Conservation (phyloP, 139 green algal species). For the Mychonastes homosphaera region DNA sequence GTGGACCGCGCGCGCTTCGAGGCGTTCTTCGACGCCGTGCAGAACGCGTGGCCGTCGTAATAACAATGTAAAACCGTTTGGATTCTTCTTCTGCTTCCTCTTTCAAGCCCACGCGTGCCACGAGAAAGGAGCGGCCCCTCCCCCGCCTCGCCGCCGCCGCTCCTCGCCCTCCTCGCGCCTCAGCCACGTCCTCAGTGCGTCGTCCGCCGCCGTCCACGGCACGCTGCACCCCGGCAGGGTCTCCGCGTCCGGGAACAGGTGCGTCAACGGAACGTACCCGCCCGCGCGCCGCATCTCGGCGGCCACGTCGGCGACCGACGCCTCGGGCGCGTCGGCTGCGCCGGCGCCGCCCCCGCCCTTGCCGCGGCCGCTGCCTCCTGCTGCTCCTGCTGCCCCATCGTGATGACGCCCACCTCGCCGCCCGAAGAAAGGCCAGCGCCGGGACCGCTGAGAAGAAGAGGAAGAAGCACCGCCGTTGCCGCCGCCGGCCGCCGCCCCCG, state of each 20-base stretch:
- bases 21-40: too few relatives aligned
- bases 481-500: not conserved
- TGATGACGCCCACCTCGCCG: not conserved
- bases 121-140: too few relatives aligned
- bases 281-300: slow-evolving; percentile 27
- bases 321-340: not conserved
- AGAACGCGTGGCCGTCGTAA: too few relatives aligned
- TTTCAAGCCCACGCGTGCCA: too few relatives aligned
- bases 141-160: too few relatives aligned
- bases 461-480: slow-evolving; percentile 1
- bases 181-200: slow-evolving; percentile 16
- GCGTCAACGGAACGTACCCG: slow-evolving; percentile 33
- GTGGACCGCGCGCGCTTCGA: too few relatives aligned
- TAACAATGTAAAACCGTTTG: too few relatives aligned
- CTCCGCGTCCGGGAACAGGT: slow-evolving; percentile 27
- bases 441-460: not conserved
- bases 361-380: not conserved
- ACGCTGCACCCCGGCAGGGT: slow-evolving; percentile 9
- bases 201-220: slow-evolving; percentile 18
- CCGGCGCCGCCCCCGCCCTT: not conserved
- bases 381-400: not conserved
- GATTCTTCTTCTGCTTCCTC: too few relatives aligned
- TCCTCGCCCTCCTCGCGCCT: too few relatives aligned
- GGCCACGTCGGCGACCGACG: slow-evolving; percentile 4
- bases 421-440: not conserved